These are phyloP conservation scores for Ettlia oleoabundans DNA, from an alignment of 139 green algal species.

Conservation along the genomic window DNA sequence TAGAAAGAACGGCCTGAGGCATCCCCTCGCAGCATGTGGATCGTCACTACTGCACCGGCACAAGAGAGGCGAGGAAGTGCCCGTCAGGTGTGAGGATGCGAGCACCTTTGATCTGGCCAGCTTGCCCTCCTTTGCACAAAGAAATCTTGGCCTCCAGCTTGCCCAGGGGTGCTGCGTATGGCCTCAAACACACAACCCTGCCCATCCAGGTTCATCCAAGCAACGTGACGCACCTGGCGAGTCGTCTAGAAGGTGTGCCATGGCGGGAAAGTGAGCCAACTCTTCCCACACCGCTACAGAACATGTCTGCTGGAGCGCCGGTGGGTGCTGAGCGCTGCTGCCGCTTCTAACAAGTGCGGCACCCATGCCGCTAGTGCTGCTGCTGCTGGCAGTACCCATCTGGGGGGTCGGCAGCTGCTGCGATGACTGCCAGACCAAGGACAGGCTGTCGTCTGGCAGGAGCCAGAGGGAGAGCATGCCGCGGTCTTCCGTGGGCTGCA, in stretches of 20 bases:
- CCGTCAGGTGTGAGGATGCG: too few species aligned
- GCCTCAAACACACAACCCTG: too few species aligned
- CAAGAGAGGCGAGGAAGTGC: too few species aligned
- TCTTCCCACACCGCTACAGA: slow-evolving; percentile 43
- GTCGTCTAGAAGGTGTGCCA: slow-evolving; percentile 17
- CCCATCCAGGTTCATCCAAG: not conserved
- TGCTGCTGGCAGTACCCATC: not conserved
- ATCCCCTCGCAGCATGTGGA: slow-evolving; percentile 52
- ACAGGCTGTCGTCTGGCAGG: slow-evolving; percentile 47
- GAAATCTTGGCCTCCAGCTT: too few species aligned
- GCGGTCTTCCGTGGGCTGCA: slow-evolving; percentile 26
- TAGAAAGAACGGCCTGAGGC: slow-evolving; percentile 43
- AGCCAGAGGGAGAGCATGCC: slow-evolving; percentile 46
- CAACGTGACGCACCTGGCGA: slow-evolving; percentile 3
- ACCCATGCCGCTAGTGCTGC: not conserved
- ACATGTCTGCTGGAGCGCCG: slow-evolving; percentile 4
- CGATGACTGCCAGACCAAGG: slow-evolving; percentile 36
- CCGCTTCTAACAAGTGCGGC: not conserved
- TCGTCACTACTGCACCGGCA: slow-evolving; percentile 37
- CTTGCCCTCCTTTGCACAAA: too few species aligned
- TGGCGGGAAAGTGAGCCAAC: slow-evolving; percentile 42
- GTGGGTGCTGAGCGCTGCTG: too few species aligned
- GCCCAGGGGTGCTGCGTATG: too few species aligned
- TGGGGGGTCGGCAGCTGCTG: not conserved
- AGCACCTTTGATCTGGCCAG: too few species aligned